phyloP scores from a whole-genome alignment of 257 asterid species.

The Salvia miltiorrhiza region DNA sequence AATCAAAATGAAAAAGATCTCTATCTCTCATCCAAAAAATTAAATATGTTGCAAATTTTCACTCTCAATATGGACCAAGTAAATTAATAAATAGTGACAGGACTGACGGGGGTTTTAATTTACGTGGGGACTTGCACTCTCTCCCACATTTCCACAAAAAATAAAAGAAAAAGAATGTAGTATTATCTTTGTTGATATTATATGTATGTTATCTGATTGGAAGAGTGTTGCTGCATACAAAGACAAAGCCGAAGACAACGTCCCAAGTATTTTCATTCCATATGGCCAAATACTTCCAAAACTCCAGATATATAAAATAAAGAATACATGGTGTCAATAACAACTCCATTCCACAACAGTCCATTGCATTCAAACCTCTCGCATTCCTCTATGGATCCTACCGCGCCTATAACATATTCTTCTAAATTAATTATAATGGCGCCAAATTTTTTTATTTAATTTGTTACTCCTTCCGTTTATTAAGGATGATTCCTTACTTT shows the following conservation, averaged over 20 bases:
- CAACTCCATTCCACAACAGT: conserved; percentile 36
- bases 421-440: neutral
- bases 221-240: conserved; percentile 54
- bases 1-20: too few relatives aligned
- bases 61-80: conserved; percentile 15
- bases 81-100: conserved; percentile 40
- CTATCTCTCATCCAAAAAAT: neutral
- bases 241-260: conserved; percentile 43
- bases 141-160: conserved; percentile 19
- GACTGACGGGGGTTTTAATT: conserved; percentile 34
- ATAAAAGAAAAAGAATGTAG: neutral
- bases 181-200: conserved; percentile 6
- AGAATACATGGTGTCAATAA: conserved; percentile 21
- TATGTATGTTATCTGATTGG: conserved; percentile 26
- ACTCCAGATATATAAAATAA: conserved; percentile 38
- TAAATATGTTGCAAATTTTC: conserved; percentile 7
- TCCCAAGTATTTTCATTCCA: conserved; percentile 25
- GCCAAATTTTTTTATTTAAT: too few relatives aligned
- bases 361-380: conserved; percentile 40
- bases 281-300: conserved; percentile 39
- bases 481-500: too few relatives aligned
- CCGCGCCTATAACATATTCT: conserved; percentile 30
- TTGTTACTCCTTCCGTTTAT: too few relatives aligned
- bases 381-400: conserved; percentile 37
- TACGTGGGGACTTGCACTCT: conserved; percentile 24